Evolutionary conservation across 139 green algal genomes (phyloP), one percentile per base, ranked within the genome.

Genomic region (Mesostigma viride): DNA sequence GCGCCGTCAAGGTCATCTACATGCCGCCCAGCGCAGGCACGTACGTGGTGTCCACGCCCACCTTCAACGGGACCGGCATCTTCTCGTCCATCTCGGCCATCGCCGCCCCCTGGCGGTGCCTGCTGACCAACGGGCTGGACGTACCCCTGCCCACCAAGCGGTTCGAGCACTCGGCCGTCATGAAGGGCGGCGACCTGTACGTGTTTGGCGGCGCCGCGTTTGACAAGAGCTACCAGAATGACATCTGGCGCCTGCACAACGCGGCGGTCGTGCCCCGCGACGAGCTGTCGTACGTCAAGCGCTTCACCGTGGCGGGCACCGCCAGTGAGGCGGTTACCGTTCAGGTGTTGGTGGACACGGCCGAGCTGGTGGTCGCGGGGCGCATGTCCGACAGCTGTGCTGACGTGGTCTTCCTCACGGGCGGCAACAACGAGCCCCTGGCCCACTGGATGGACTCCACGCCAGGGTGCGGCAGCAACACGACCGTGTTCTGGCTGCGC

Each of bases 191-290:
- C 33, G 32, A 32, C 48, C 20, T 72, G 3, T 72, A 72, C 53
- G 17, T 72, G 26, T 72, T 31, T 14, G 65, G 65, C 28, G 65
- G 65, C 32, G 65, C 65, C 46, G 22, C 40, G 24, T 64, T 31
- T 27, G 65, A 72, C 65, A 72, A 72, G 65, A 56, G 22, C 11
- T 72, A 72, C 65, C 51, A 53, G 6, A 72, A 64, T 44, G 48
- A 72, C 31, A 8, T 72, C 31, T 44, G 26, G 48, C 20, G 35
- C 40, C 64, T 70, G 64, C 24, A 22, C 4, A 31, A 31, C 46
- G 31, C 60, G 8, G 17, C 60, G 28, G 53, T 11, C 22, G 24
- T 26, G 22, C 8, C 32, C 20, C 17, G 11, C 14, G 20, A 32
- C 60, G 31, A 59, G 17, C 20, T 26, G 20, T 56, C 22, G 24